Conservation (phyloP, 371 early-diverging fungal species). For the Apophysomyces ossiformis region DNA sequence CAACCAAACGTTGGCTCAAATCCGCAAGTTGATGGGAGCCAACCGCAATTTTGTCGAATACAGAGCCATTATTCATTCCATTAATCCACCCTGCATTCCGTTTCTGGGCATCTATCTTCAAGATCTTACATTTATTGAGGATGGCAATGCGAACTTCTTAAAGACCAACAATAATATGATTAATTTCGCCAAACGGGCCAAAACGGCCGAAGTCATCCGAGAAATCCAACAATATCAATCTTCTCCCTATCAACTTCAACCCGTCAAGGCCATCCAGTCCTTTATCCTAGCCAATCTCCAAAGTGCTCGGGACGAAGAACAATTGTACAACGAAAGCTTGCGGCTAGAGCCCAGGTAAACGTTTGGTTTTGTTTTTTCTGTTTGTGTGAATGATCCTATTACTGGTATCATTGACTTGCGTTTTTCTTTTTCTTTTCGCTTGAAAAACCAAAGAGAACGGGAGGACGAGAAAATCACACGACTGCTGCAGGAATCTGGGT, state of each 20-base stretch:
- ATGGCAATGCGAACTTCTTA: constrained; percentile 75
- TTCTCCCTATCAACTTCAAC: constrained; percentile 72
- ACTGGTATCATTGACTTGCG: background rate
- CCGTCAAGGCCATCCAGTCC: constrained; percentile 84
- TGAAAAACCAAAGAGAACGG: constrained; percentile 54
- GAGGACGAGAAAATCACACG: constrained; percentile 84
- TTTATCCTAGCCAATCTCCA: constrained; percentile 68
- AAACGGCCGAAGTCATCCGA: constrained; percentile 87
- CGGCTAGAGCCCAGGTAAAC: constrained; percentile 77
- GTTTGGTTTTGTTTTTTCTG: background rate
- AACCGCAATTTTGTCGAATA: constrained; percentile 84
- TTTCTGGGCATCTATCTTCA: constrained; percentile 88
- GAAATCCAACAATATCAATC: constrained; percentile 91
- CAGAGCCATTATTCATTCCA: constrained; percentile 79
- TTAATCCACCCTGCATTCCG: constrained; percentile 92
- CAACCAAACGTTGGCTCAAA: constrained; percentile 50
- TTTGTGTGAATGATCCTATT: background rate
- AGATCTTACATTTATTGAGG: constrained; percentile 93
- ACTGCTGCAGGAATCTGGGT: constrained; percentile 76
- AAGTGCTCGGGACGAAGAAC: constrained; percentile 53
- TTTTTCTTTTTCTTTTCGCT: background rate
- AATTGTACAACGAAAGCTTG: constrained; percentile 76
- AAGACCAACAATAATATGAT: constrained; percentile 64
- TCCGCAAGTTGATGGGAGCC: constrained; percentile 73
- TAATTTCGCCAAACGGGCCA: constrained; percentile 89